phyloP scores from a whole-genome alignment of 371 early-diverging fungal species.

The Apophysomyces trapeziformis region DNA sequence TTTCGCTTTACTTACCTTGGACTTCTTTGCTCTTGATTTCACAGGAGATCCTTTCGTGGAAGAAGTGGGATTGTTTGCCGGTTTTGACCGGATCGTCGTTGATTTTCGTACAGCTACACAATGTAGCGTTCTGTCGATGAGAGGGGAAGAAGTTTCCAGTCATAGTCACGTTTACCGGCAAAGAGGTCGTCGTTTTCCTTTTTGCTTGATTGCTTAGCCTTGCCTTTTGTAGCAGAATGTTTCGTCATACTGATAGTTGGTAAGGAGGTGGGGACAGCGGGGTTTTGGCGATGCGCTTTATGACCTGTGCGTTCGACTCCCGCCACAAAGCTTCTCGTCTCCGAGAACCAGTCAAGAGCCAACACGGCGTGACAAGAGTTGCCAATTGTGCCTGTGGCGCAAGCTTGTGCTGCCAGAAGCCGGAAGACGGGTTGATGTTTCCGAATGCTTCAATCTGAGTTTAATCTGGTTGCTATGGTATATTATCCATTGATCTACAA shows the following conservation, averaged over 20 bases:
- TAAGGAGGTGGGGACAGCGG: neutral
- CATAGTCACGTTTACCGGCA: neutral
- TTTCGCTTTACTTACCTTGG: neutral
- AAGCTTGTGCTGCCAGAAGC: too few species aligned
- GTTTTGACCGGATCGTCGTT: neutral
- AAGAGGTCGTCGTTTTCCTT: neutral
- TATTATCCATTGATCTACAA: too few species aligned
- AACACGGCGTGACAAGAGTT: too few species aligned
- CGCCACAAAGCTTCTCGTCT: neutral
- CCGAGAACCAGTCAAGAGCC: too few species aligned
- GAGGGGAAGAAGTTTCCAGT: neutral
- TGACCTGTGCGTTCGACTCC: neutral
- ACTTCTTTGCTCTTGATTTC: neutral
- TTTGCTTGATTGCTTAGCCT: neutral
- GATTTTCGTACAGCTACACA: neutral
- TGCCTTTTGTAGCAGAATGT: constrained; percentile 1
- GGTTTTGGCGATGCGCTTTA: neutral
- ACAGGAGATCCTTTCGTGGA: neutral
- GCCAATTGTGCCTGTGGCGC: neutral
- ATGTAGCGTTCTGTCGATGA: neutral
- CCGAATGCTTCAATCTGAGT: too few species aligned
- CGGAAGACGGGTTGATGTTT: too few species aligned
- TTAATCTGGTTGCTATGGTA: too few species aligned
- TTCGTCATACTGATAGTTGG: neutral
- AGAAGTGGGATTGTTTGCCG: neutral